These are phyloP conservation scores for Hanseniaspora jakobsenii DNA, from an alignment of 805 yeast species.

Conservation along the genomic window DNA sequence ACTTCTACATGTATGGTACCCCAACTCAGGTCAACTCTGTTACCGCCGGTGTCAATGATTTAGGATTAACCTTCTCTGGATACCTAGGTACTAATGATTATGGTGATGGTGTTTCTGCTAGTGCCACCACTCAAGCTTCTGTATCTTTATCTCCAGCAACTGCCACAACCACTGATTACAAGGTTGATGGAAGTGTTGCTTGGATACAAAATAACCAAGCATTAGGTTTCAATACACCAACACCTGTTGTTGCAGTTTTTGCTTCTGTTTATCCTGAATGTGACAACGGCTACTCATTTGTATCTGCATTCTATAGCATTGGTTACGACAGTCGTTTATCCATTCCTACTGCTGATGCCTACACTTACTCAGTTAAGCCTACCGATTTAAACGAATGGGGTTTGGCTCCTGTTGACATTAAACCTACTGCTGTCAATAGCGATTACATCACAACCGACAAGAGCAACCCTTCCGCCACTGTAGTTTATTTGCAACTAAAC, in stretches of 20 bases:
- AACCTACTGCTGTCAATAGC: constrained; percentile 15
- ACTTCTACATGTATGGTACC: constrained; percentile 6
- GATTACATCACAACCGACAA: constrained; percentile 15
- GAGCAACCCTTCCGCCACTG: constrained; percentile 18
- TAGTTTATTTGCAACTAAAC: constrained; percentile 1
- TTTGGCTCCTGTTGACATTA: constrained; percentile 21
- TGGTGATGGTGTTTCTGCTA: constrained; percentile 1
- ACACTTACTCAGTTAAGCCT: constrained; percentile 11
- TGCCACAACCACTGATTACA: constrained; percentile 1
- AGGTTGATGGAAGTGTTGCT: constrained; percentile 1
- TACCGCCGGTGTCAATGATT: constrained; percentile 5
- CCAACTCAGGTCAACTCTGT: constrained; percentile 2
- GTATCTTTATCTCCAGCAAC: neutral
- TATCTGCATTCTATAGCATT: constrained; percentile 7
- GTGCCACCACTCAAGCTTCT: neutral
- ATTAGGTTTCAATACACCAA: neutral
- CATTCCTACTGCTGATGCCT: constrained; percentile 5
- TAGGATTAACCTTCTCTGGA: constrained; percentile 7
- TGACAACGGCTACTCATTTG: constrained; percentile 6
- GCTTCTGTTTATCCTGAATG: constrained; percentile 13
- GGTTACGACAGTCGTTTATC: constrained; percentile 3
- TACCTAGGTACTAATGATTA: constrained; percentile 10
- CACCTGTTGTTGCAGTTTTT: constrained; percentile 10
- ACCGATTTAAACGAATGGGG: constrained; percentile 18
- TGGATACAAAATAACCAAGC: constrained; percentile 7